Conservation (phyloP, 1,284 basidiomycete genomes). For the Puccinia polysora region DNA sequence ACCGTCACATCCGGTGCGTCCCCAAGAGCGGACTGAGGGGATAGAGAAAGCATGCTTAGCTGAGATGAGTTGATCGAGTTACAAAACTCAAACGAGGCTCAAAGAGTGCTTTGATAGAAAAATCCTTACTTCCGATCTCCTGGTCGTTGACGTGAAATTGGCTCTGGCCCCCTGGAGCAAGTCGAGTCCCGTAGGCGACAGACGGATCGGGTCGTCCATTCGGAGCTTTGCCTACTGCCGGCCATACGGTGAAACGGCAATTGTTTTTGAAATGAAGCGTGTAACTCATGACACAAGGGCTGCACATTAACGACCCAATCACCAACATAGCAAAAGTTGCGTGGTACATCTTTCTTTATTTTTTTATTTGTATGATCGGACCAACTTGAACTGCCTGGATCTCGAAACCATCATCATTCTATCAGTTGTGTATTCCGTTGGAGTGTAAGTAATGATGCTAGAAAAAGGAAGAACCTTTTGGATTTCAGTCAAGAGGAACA, state of each 20-base stretch:
- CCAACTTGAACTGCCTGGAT: no score
- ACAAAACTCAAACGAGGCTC: background rate
- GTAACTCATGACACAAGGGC: no score
- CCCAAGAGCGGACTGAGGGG: conserved; percentile 46
- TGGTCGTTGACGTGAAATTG: conserved; percentile 42
- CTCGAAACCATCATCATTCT: no score
- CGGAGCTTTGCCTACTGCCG: conserved; percentile 46
- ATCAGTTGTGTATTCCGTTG: no score
- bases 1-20: conserved; percentile 46
- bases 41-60: conserved; percentile 10
- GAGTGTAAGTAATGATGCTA: no score
- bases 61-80: background rate
- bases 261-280: conserved; percentile 46
- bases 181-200: conserved; percentile 38
- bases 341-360: no score
- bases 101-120: conserved; percentile 36
- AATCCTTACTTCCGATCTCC: conserved; percentile 42
- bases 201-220: conserved; percentile 45
- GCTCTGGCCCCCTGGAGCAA: conserved; percentile 30
- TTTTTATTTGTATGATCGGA: no score
- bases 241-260: conserved; percentile 44
- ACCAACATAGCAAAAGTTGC: no score
- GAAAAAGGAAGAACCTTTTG: no score
- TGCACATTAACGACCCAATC: no score
- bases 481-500: no score